Conservation (phyloP, 2,329 filamentous ascomycete species). For the Fusarium napiforme region DNA sequence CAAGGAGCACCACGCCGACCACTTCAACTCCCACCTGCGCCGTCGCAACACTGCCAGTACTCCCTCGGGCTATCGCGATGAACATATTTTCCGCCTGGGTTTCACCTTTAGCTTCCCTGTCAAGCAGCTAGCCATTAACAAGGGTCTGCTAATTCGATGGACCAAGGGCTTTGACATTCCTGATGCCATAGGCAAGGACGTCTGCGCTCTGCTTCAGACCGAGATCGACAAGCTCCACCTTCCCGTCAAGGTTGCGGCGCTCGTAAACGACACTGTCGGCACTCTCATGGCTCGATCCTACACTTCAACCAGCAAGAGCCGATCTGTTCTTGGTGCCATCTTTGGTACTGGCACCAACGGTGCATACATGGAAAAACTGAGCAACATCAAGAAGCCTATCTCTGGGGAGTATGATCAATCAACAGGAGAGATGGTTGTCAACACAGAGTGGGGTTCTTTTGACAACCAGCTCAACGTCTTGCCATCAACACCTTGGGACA, state of each 20-base stretch:
- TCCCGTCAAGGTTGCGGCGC: slow-evolving; percentile 91
- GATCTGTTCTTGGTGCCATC: slow-evolving; percentile 92
- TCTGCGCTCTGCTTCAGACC: slow-evolving; percentile 86
- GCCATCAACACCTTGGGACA: slow-evolving; percentile 86
- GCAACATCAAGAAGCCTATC: slow-evolving; percentile 82
- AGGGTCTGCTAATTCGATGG: slow-evolving; percentile 93
- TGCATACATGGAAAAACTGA: slow-evolving; percentile 92
- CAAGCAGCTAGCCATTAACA: slow-evolving; percentile 93
- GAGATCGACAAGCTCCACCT: slow-evolving; percentile 89
- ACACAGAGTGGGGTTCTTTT: slow-evolving; percentile 98
- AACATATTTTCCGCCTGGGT: slow-evolving; percentile 90
- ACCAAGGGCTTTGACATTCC: slow-evolving; percentile 98
- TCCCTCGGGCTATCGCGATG: slow-evolving; percentile 70
- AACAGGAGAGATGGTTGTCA: slow-evolving; percentile 96
- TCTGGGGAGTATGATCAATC: slow-evolving; percentile 77
- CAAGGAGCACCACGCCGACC: slow-evolving; percentile 85
- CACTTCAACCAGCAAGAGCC: slow-evolving; percentile 86
- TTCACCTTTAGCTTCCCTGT: slow-evolving; percentile 99
- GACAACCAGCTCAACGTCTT: slow-evolving; percentile 92
- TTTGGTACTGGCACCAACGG: slow-evolving; percentile 98
- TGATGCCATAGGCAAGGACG: slow-evolving; percentile 94
- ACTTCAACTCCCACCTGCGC: slow-evolving; percentile 77
- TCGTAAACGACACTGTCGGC: slow-evolving; percentile 97
- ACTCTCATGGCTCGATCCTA: slow-evolving; percentile 98
- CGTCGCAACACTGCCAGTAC: slow-evolving; percentile 71